Base-by-base conservation (phyloP, 164 flowering plant genomes). In the Cinnamomum micranthum region DNA sequence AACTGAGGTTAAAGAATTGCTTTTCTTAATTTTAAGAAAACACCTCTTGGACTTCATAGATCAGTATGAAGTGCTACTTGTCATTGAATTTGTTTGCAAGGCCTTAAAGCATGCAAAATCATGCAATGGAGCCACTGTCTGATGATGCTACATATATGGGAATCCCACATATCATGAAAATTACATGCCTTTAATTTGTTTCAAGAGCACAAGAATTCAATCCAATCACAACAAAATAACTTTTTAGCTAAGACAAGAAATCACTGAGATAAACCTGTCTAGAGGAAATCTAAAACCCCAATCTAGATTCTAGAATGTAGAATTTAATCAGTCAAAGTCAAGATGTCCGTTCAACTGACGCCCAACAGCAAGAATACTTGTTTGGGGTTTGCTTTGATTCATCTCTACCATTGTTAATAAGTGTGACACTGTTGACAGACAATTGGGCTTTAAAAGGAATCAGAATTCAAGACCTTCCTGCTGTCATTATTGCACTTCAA, bases 401-500 rank as follows among this genome's bases (percentile, higher is more conserved):
- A 71, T 77, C 80, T n/a, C 6, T 31, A 31, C 66, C 73, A 12
- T 76, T 81, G 70, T 78, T 73, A 28, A 81, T 78, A 31, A 82
- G 83, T 74, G 77, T 82, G 24, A 84, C 87, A 75, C 87, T 77
- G 76, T 82, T 82, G 71, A 82, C 74, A 23, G 87, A 80, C 50
- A 84, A 72, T 73, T 80, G 81, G 17, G 82, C 84, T 23, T 84
- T 84, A 65, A 82, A 81, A n/a, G 4, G 85, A 71, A 75, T 80
- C 85, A 17, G 87, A 84, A 68, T 82, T 82, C 73, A 84, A 78
- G 52, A 84, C 82, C 78, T 82, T 84, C 77, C 85, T 59, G 77
- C 87, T 82, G 66, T 82, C 81, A 75, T 78, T 82, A 81, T 76
- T 74, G 81, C 55, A 84, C 79, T 71, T 82, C 85, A 75, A 84